Conservation (phyloP, 78 protist genomes). For the Dictyostelium intermedium region DNA sequence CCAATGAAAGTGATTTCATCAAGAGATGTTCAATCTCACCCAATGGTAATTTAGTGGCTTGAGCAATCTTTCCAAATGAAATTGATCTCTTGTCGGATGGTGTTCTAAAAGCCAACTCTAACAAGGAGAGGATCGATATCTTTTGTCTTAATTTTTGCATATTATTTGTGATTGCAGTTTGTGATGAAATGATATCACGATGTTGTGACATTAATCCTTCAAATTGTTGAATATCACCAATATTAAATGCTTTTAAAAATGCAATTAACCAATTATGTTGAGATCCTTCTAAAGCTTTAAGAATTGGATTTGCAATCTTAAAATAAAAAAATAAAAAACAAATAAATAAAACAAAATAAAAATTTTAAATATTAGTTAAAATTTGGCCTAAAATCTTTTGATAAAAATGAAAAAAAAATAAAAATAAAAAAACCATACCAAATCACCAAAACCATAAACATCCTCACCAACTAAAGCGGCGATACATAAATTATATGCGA, state of each 20-base stretch:
- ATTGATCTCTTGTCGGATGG: slow-evolving; percentile 79
- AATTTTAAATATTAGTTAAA: not conserved
- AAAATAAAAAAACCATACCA: slow-evolving; percentile 41
- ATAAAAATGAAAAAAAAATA: not conserved
- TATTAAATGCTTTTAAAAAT: slow-evolving; percentile 83
- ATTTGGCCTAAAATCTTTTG: no score
- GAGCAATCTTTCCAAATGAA: slow-evolving; percentile 78
- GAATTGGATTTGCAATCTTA: slow-evolving; percentile 79
- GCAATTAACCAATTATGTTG: slow-evolving; percentile 76
- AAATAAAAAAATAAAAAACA: not conserved
- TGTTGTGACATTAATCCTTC: slow-evolving; percentile 44
- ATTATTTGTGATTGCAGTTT: slow-evolving; percentile 78
- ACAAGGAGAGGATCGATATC: slow-evolving; percentile 82
- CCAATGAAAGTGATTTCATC: slow-evolving; percentile 86
- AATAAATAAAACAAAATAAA: no score
- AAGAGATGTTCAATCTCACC: slow-evolving; percentile 80
- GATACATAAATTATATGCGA: slow-evolving; percentile 88
- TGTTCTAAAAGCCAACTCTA: slow-evolving; percentile 85
- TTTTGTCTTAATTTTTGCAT: slow-evolving; percentile 70
- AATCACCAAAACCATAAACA: slow-evolving; percentile 90
- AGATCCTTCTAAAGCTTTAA: slow-evolving; percentile 81
- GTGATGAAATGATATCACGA: slow-evolving; percentile 24
- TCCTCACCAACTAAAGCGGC: slow-evolving; percentile 88
- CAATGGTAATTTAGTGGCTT: slow-evolving; percentile 46
- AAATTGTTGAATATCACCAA: slow-evolving; percentile 82